phyloP scores from a whole-genome alignment of 169 alveolate species.

The Plasmodium gallinaceum region DNA sequence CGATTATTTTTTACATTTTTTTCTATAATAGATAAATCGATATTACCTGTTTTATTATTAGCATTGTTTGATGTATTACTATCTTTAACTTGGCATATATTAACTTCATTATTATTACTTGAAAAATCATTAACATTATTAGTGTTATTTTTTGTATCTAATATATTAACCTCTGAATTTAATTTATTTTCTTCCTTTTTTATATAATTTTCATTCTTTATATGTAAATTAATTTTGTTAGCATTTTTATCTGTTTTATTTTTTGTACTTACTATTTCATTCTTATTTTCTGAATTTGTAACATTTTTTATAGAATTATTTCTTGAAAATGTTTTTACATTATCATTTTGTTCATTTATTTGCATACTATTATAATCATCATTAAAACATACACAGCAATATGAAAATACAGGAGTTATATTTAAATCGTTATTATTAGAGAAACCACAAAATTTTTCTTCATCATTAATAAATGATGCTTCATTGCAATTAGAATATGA shows the following conservation, averaged over 20 bases:
- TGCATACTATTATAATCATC: conserved; percentile 71
- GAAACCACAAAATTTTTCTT: conserved; percentile 66
- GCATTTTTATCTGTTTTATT: neutral
- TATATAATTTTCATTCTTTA: neutral
- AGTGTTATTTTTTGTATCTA: neutral
- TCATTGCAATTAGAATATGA: neutral
- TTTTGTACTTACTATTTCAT: neutral
- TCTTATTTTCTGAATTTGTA: neutral
- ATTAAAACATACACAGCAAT: conserved; percentile 60
- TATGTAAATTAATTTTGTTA: neutral
- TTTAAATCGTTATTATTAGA: conserved; percentile 65
- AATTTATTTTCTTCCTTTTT: conserved; percentile 6
- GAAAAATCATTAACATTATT: neutral
- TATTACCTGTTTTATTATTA: neutral
- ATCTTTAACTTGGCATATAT: neutral
- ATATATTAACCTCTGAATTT: neutral
- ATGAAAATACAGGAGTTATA: conserved; percentile 48
- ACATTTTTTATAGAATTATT: conserved; percentile 19
- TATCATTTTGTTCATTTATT: conserved; percentile 27
- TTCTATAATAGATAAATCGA: conserved; percentile 26
- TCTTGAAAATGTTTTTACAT: conserved; percentile 1
- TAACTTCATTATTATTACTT: neutral
- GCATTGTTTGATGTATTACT: neutral
- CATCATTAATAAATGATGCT: conserved; percentile 20
- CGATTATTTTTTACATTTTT: conserved; percentile 32